Percentiles rank a stretch among this genome's conserved stretches.
phyloP scores from a whole-genome alignment of 805 yeast genomes.

The Cyberlindnera petersonii region DNA sequence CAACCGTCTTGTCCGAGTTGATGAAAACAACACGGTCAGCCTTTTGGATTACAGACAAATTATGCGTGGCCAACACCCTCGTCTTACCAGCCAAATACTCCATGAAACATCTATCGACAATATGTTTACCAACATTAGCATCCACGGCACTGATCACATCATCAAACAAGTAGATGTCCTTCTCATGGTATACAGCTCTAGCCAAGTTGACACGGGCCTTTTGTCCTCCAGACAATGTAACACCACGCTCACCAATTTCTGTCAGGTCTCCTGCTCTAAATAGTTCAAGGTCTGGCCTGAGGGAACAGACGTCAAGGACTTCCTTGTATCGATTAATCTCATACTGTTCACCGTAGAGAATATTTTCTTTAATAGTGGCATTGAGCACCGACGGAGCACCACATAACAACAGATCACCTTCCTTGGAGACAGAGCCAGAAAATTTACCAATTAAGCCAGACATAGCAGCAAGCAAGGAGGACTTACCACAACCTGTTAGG shows the following conservation, averaged over 20 bases:
- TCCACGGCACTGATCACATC: conserved; percentile 70
- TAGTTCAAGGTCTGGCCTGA: conserved; percentile 64
- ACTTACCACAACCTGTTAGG: conserved; percentile 63
- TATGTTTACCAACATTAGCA: conserved; percentile 69
- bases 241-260: conserved; percentile 93
- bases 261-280: conserved; percentile 86
- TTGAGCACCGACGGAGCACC: conserved; percentile 86
- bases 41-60: conserved; percentile 57
- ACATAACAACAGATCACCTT: conserved; percentile 46
- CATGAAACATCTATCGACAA: conserved; percentile 59
- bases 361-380: conserved; percentile 83
- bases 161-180: conserved; percentile 14
- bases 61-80: conserved; percentile 78
- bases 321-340: conserved; percentile 72
- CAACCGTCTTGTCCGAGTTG: conserved; percentile 55
- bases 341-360: conserved; percentile 75
- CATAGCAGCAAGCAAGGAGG: conserved; percentile 7
- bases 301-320: conserved; percentile 81
- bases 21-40: conserved; percentile 69
- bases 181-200: conserved; percentile 78
- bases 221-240: conserved; percentile 92
- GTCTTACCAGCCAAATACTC: conserved; percentile 56
- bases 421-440: conserved; percentile 43
- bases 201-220: conserved; percentile 91
- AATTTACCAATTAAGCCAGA: conserved; percentile 43